Conservation (phyloP, 2,329 filamentous ascomycete genomes). For the Decorospora gaudefroyi region DNA sequence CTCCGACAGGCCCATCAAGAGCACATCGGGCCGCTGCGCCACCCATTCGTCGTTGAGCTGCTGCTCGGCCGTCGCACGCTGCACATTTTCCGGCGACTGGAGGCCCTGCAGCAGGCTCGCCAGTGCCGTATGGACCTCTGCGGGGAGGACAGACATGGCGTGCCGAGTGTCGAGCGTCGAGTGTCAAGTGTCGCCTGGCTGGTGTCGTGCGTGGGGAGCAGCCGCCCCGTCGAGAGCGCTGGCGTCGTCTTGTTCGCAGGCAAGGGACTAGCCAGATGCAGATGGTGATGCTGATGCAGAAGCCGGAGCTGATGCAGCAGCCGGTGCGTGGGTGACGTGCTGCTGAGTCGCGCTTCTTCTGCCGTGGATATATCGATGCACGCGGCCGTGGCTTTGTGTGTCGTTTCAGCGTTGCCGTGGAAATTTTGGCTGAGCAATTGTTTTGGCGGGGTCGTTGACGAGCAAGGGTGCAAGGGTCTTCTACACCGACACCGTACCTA, state of each 20-base stretch:
- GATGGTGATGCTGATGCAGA: neutral
- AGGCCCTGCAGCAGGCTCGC: slow-evolving; percentile 84
- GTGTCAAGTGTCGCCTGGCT: slow-evolving; percentile 12
- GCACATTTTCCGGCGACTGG: slow-evolving; percentile 84
- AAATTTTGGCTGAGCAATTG: slow-evolving; percentile 20
- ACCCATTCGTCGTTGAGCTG: slow-evolving; percentile 92
- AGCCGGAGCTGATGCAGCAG: slow-evolving; percentile 1
- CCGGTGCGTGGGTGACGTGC: slow-evolving; percentile 17
- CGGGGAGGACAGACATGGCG: slow-evolving; percentile 81
- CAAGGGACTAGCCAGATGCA: slow-evolving; percentile 11
- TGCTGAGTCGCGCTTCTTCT: slow-evolving; percentile 8
- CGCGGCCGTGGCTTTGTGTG: slow-evolving; percentile 6
- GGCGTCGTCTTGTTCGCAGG: slow-evolving; percentile 14
- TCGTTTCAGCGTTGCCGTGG: slow-evolving; percentile 16
- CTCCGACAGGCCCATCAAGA: slow-evolving; percentile 92
- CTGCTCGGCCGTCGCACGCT: slow-evolving; percentile 85
- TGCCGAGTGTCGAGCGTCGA: too few species aligned
- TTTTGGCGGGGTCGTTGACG: slow-evolving; percentile 25
- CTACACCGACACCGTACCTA: slow-evolving; percentile 3
- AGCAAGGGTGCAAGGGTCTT: slow-evolving; percentile 13
- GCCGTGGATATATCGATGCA: slow-evolving; percentile 4
- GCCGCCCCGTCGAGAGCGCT: slow-evolving; percentile 25
- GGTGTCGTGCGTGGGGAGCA: slow-evolving; percentile 24
- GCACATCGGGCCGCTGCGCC: slow-evolving; percentile 74
- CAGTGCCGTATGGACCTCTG: slow-evolving; percentile 83